These are phyloP conservation scores for Zangia roseola DNA, from an alignment of 768 basidiomycete genomes.

Conservation along the genomic window DNA sequence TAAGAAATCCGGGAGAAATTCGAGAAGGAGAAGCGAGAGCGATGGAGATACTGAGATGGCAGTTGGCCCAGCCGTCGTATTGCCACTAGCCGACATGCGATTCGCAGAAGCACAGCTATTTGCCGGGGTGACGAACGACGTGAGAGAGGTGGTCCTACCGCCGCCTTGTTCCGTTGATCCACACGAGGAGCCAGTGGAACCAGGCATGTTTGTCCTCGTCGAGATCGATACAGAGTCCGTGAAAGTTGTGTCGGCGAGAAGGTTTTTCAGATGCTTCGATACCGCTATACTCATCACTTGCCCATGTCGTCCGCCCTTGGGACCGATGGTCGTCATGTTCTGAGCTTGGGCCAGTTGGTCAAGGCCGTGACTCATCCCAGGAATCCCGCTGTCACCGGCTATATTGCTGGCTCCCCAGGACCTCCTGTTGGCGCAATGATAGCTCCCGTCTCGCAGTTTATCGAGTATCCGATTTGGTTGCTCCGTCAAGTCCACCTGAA, in stretches of 20 bases:
- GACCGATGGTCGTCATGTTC: constrained; percentile 18
- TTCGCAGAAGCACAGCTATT: constrained; percentile 16
- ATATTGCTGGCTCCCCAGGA: constrained; percentile 8
- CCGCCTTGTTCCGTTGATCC: constrained; percentile 10
- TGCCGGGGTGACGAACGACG: constrained; percentile 17
- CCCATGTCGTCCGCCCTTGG: constrained; percentile 24
- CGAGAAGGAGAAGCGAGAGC: constrained; percentile 49
- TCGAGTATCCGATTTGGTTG: constrained; percentile 84
- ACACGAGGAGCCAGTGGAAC: constrained; percentile 20
- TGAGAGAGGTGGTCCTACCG: constrained; percentile 17
- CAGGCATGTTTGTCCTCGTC: constrained; percentile 36
- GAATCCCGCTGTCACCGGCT: not conserved
- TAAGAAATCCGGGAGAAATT: constrained; percentile 72
- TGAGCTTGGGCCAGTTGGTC: constrained; percentile 16
- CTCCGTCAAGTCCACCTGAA: constrained; percentile 90
- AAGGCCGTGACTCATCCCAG: not conserved
- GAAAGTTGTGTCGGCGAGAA: constrained; percentile 50
- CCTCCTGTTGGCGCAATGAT: constrained; percentile 59
- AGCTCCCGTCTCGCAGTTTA: constrained; percentile 75
- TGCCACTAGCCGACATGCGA: constrained; percentile 7
- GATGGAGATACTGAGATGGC: constrained; percentile 45
- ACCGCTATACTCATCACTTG: constrained; percentile 37
- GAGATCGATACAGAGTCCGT: constrained; percentile 47
- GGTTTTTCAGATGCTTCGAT: constrained; percentile 51
- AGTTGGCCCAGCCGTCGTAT: constrained; percentile 31